These are phyloP conservation scores for Salix purpurea DNA, from an alignment of 345 rosid genomes.

Conservation along the genomic window DNA sequence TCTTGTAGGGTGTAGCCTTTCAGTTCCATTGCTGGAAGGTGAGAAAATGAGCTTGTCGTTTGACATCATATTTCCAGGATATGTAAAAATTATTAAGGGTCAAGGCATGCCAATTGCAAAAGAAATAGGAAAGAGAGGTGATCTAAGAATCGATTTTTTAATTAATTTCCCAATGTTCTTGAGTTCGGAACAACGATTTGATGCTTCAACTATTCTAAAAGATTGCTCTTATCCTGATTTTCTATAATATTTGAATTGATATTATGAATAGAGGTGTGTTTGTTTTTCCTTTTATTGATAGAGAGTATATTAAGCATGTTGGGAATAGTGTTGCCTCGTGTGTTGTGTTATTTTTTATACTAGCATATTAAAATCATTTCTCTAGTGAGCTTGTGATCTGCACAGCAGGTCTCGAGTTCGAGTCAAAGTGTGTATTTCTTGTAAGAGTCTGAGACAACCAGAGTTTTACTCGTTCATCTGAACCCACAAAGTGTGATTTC, in stretches of 20 bases:
- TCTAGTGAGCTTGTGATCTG: too few relatives aligned
- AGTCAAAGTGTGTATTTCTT: too few relatives aligned
- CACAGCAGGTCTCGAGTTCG: too few relatives aligned
- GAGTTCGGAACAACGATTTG: conserved; percentile 43
- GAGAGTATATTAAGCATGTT: too few relatives aligned
- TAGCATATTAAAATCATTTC: too few relatives aligned
- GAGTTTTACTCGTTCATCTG: too few relatives aligned
- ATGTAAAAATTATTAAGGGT: conserved; percentile 50
- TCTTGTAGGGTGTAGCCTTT: conserved; percentile 65
- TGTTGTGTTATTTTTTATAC: too few relatives aligned
- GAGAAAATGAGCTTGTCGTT: conserved; percentile 48
- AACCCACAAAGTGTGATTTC: too few relatives aligned
- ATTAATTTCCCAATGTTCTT: conserved; percentile 58
- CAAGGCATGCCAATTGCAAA: conserved; percentile 71
- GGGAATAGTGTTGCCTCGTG: too few relatives aligned
- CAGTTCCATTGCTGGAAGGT: conserved; percentile 64
- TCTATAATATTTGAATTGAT: background rate
- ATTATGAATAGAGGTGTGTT: too few relatives aligned
- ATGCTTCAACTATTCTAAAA: conserved; percentile 45
- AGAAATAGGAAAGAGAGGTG: conserved; percentile 55
- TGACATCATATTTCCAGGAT: conserved; percentile 58
- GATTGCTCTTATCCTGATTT: conserved; percentile 33
- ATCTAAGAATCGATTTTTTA: conserved; percentile 47
- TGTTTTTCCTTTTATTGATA: too few relatives aligned
- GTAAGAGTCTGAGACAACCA: too few relatives aligned